A percentile compares a stretch with the other conserved stretches of the same genome.
Evolutionary conservation across 495 filamentous ascomycete genomes (phyloP).

Genomic region (Penicillium subrubescens): DNA sequence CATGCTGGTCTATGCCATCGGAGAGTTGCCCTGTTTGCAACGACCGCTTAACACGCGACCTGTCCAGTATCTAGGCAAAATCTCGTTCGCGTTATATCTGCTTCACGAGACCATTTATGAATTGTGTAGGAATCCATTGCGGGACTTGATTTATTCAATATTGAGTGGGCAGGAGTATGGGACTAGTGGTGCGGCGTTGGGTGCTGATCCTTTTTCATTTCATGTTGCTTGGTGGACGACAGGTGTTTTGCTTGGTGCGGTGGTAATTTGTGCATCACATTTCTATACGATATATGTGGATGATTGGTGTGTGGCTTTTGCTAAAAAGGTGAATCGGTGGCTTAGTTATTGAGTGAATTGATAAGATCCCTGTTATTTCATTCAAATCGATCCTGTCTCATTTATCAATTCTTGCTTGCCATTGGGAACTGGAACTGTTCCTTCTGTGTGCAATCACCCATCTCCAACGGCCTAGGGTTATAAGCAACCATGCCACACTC

Average conservation of each 20-base stretch:
- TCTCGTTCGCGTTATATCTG: slow-evolving; percentile 33
- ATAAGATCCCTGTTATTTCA: no score
- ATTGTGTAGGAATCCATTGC: slow-evolving; percentile 39
- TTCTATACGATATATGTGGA: slow-evolving; percentile 50
- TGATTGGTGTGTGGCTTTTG: slow-evolving; percentile 24
- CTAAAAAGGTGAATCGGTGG: slow-evolving; percentile 25
- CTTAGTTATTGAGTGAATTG: slow-evolving; percentile 12
- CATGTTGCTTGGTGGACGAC: slow-evolving; percentile 41
- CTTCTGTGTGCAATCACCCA: no score
- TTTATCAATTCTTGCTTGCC: no score
- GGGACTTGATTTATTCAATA: slow-evolving; percentile 36
- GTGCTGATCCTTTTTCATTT: slow-evolving; percentile 37
- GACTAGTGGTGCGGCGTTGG: slow-evolving; percentile 37
- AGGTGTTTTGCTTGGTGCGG: slow-evolving; percentile 36
- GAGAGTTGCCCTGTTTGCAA: slow-evolving; percentile 24
- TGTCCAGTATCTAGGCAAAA: slow-evolving; percentile 35
- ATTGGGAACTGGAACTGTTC: no score
- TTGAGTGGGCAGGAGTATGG: slow-evolving; percentile 30
- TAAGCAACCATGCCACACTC: no score
- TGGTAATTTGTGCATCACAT: slow-evolving; percentile 47
- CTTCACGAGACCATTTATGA: slow-evolving; percentile 19
- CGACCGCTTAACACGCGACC: slow-evolving; percentile 17
- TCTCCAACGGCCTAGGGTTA: no score
- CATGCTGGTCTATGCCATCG: slow-evolving; percentile 25
- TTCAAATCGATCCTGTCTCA: no score